These are phyloP conservation scores for Heracleum sosnowskyi DNA, from an alignment of 129 eudicot genomes.

Conservation along the genomic window DNA sequence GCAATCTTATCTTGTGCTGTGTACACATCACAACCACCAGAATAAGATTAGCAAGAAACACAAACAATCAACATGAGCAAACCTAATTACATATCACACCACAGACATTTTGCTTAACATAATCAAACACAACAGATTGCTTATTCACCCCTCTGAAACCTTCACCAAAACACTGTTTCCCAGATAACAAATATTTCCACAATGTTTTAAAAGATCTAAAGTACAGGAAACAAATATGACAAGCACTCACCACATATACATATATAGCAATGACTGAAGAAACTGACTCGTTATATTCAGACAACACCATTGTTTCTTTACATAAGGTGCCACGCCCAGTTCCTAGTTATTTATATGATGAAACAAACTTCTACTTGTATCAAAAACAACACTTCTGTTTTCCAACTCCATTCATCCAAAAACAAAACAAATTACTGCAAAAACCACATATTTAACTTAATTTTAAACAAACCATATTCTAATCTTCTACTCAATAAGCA, in stretches of 20 bases:
- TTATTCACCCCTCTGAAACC: not conserved
- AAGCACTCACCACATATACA: not conserved
- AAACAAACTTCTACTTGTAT: not conserved
- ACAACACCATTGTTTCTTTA: not conserved
- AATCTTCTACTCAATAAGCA: not conserved
- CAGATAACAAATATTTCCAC: not conserved
- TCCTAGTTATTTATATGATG: not conserved
- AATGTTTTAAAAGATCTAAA: not conserved
- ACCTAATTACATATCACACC: constrained; percentile 6
- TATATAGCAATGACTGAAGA: not conserved
- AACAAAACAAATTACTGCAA: not conserved
- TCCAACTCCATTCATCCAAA: not conserved
- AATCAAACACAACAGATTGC: not conserved
- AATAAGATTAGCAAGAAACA: not conserved
- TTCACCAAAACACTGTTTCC: not conserved
- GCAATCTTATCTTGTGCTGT: constrained; percentile 93
- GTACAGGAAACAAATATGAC: not conserved
- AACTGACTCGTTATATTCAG: not conserved
- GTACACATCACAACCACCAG: not conserved
- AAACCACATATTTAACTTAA: not conserved
- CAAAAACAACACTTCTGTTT: not conserved
- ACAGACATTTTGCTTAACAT: not conserved
- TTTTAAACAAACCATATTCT: not conserved
- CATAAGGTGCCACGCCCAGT: not conserved
- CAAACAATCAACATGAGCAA: constrained; percentile 3